phyloP scores from a whole-genome alignment of 139 green algal species.

The Chlamydomonas incerta region DNA sequence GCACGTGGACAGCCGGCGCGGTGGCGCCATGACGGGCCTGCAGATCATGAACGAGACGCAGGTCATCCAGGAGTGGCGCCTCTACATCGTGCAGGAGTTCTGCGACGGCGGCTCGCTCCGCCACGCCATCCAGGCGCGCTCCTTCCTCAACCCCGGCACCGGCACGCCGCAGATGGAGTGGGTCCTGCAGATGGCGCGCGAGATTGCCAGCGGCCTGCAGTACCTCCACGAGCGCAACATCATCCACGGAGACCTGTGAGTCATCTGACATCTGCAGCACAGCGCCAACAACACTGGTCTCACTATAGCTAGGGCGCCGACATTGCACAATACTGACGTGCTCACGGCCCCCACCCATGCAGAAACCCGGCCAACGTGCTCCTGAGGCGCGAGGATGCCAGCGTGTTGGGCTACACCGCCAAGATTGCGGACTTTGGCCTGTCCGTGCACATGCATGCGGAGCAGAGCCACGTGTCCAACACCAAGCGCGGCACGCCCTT shows the following conservation, averaged over 20 bases:
- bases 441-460: slow-evolving; percentile 48
- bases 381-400: slow-evolving; percentile 17
- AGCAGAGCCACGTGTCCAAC: slow-evolving; percentile 57
- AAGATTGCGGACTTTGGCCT: slow-evolving; percentile 62
- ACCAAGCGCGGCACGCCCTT: slow-evolving; percentile 54
- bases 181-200: slow-evolving; percentile 44
- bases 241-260: slow-evolving; percentile 43
- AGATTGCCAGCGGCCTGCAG: slow-evolving; percentile 39
- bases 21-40: slow-evolving; percentile 43
- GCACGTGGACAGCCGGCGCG: slow-evolving; percentile 27
- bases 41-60: slow-evolving; percentile 38
- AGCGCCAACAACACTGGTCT: too few species aligned
- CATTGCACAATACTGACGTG: too few species aligned
- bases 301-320: too few species aligned
- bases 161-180: slow-evolving; percentile 34
- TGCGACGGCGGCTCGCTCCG: slow-evolving; percentile 45
- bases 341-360: too few species aligned
- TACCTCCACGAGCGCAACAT: slow-evolving; percentile 54
- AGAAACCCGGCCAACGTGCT: slow-evolving; percentile 42
- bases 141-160: slow-evolving; percentile 21
- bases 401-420: slow-evolving; percentile 44
- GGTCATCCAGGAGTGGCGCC: slow-evolving; percentile 56
- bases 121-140: slow-evolving; percentile 44
- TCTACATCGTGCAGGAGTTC: slow-evolving; percentile 65
- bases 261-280: too few species aligned